Percentiles rank a stretch among this genome's conserved stretches.
phyloP scores from a whole-genome alignment of 2,329 filamentous ascomycete species.

The Neonectria neomacrospora region DNA sequence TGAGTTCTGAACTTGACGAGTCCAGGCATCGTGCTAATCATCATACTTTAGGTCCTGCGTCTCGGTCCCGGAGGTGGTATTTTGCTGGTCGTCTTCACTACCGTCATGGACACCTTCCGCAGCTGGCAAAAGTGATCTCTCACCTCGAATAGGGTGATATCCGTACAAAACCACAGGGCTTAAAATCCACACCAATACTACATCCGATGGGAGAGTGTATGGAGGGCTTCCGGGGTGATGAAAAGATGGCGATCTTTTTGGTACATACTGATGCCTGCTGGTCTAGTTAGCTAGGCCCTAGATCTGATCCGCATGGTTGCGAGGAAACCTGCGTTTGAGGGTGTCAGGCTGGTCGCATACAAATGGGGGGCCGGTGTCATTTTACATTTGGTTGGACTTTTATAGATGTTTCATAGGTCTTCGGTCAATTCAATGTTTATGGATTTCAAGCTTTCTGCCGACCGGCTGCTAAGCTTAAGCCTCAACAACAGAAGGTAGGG shows the following conservation, averaged over 20 bases:
- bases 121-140: constrained; percentile 53
- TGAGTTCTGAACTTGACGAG: constrained; percentile 37
- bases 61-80: constrained; percentile 71
- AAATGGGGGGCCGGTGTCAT: constrained; percentile 19
- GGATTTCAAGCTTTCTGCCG: background rate
- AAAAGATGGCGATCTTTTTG: constrained; percentile 22
- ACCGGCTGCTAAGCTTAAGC: no score
- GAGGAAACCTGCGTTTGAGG: constrained; percentile 20
- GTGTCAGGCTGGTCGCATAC: constrained; percentile 31
- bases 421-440: constrained; percentile 27
- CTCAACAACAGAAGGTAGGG: background rate
- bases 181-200: constrained; percentile 34
- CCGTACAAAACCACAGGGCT: constrained; percentile 22
- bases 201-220: constrained; percentile 22
- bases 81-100: constrained; percentile 86
- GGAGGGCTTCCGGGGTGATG: constrained; percentile 27
- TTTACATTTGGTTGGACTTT: constrained; percentile 30
- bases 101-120: constrained; percentile 92
- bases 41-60: constrained; percentile 52
- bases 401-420: constrained; percentile 33
- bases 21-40: constrained; percentile 23
- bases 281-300: constrained; percentile 14
- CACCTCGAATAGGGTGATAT: constrained; percentile 23
- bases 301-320: constrained; percentile 18
- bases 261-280: constrained; percentile 24